A percentile compares a stretch with the other conserved stretches of the same genome.
These are phyloP conservation scores for Schizochytrium sp. DNA, from an alignment of 108 stramenopile genomes.

Conservation along the genomic window DNA sequence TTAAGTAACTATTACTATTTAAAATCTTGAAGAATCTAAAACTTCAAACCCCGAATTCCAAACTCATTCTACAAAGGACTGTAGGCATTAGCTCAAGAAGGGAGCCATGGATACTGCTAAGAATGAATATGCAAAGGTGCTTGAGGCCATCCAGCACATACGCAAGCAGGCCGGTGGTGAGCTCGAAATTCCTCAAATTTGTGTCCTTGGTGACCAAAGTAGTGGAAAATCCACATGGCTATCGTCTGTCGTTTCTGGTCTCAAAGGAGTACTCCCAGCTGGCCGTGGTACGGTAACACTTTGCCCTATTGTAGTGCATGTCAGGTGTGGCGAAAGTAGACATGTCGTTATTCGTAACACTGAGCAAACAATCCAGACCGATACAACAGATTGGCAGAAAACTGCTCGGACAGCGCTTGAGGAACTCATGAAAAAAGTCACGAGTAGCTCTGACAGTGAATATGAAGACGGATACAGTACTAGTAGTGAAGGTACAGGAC, in stretches of 20 bases:
- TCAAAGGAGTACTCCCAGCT: not conserved
- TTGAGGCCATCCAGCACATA: not conserved
- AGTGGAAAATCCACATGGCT: conserved; percentile 6
- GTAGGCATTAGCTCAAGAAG: not conserved
- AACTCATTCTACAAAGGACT: not conserved
- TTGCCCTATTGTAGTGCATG: not conserved
- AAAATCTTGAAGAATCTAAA: not conserved
- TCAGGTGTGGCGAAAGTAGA: not conserved
- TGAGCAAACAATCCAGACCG: no score
- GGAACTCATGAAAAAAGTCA: no score
- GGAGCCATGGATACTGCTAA: not conserved
- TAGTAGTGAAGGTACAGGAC: no score
- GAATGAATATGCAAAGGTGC: not conserved
- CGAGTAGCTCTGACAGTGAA: no score
- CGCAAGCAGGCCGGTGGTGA: not conserved
- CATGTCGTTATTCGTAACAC: not conserved
- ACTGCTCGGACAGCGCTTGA: no score
- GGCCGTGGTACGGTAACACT: not conserved
- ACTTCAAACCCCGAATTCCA: not conserved
- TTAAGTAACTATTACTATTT: not conserved
- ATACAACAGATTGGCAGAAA: no score
- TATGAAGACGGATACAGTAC: no score
- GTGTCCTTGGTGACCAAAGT: conserved; percentile 25
- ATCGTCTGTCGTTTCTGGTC: not conserved
- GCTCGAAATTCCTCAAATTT: conserved; percentile 21